Conservation (phyloP, 2,329 filamentous ascomycete species). For the Setomelanomma holmii region DNA sequence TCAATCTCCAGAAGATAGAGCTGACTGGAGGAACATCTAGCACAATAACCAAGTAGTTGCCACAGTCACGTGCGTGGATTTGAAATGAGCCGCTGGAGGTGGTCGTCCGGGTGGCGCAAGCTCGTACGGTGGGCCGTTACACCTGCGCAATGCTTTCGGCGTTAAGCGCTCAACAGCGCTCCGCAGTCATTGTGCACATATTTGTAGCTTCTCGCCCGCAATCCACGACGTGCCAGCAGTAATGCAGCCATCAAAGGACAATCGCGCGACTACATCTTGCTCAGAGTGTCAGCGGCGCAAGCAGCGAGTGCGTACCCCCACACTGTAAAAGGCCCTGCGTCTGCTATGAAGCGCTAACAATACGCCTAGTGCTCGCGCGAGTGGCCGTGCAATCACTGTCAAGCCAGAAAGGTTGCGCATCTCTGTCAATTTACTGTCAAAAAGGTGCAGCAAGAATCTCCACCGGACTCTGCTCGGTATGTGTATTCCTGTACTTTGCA, state of each 20-base stretch:
- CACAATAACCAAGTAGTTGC: too few relatives aligned
- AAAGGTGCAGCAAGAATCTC: conserved; percentile 32
- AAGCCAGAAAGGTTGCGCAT: conserved; percentile 57
- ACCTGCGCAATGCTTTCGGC: not conserved
- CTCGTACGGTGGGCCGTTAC: not conserved
- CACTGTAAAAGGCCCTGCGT: conserved; percentile 9
- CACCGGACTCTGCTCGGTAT: conserved; percentile 26
- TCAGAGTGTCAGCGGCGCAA: conserved; percentile 60
- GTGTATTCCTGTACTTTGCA: too few relatives aligned
- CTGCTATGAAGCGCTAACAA: conserved; percentile 22
- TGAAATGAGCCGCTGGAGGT: not conserved
- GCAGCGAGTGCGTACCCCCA: conserved; percentile 52
- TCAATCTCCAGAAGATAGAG: too few relatives aligned
- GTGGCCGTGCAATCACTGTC: conserved; percentile 61
- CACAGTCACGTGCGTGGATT: not conserved
- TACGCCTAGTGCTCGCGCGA: conserved; percentile 55
- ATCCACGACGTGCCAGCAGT: not conserved
- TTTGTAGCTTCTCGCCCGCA: too few relatives aligned
- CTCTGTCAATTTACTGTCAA: conserved; percentile 55
- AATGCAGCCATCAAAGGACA: conserved; percentile 37
- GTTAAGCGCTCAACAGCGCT: not conserved
- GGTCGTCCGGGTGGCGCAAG: not conserved
- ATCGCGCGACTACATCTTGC: conserved; percentile 46
- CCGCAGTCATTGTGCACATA: not conserved
- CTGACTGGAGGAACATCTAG: too few relatives aligned